Conservation (phyloP, 2,329 filamentous ascomycete genomes). For the Didymella pomorum region DNA sequence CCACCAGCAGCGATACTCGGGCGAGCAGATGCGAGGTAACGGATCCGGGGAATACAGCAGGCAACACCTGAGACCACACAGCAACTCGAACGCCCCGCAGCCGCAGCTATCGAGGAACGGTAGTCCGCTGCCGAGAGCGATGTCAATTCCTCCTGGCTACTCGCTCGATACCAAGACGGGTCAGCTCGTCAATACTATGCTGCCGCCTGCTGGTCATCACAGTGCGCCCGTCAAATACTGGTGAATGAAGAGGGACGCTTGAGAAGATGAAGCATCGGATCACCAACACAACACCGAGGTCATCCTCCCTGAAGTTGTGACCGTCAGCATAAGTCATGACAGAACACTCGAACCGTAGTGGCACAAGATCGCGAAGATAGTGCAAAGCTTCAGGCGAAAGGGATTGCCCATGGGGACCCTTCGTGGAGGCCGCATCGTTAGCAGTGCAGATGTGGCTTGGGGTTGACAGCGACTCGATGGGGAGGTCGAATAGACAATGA, state of each 20-base stretch:
- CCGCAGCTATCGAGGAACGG: conserved; percentile 12
- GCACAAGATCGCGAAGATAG: neutral
- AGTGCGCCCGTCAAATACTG: conserved; percentile 23
- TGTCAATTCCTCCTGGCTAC: conserved; percentile 19
- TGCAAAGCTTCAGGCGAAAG: neutral
- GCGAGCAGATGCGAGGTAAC: conserved; percentile 4
- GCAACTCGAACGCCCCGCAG: conserved; percentile 15
- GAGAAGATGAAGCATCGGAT: neutral
- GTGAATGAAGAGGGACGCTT: conserved; percentile 12
- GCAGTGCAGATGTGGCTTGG: neutral
- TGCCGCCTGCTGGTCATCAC: conserved; percentile 19
- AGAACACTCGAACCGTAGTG: neutral
- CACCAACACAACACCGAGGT: neutral
- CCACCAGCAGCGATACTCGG: conserved; percentile 5
- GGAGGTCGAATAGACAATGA: neutral
- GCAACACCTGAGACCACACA: conserved; percentile 12
- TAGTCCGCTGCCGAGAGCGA: conserved; percentile 12
- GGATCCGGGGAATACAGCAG: conserved; percentile 7
- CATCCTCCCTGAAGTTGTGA: neutral
- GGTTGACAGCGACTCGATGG: neutral
- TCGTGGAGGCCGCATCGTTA: too few relatives aligned
- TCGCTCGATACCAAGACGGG: conserved; percentile 21
- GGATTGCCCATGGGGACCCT: too few relatives aligned
- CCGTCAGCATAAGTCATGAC: neutral
- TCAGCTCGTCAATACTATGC: conserved; percentile 21